A percentile compares a stretch with the other conserved stretches of the same genome.
These are phyloP conservation scores for Chlorociboria aeruginascens DNA, from an alignment of 495 filamentous ascomycete genomes.

Conservation along the genomic window DNA sequence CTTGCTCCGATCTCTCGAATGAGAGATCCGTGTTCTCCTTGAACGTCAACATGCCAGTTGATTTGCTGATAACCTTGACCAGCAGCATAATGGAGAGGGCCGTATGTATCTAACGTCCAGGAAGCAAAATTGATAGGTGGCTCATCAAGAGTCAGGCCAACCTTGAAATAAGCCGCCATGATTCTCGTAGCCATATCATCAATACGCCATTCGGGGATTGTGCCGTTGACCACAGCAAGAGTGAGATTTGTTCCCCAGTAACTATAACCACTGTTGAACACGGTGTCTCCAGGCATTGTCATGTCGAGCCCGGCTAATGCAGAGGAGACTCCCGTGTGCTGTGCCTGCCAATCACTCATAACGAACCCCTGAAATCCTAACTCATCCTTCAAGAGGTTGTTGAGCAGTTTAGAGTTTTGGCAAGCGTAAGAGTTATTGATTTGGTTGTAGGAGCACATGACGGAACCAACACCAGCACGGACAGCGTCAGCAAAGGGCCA, in stretches of 20 bases:
- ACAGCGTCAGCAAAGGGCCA: constrained; percentile 74
- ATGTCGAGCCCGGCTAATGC: background rate
- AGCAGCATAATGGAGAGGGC: constrained; percentile 50
- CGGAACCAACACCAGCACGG: constrained; percentile 59
- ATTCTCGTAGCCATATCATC: constrained; percentile 91
- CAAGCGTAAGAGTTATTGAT: constrained; percentile 60
- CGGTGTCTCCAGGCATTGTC: background rate
- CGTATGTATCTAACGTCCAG: constrained; percentile 71
- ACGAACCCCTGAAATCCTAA: constrained; percentile 90
- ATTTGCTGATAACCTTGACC: constrained; percentile 51
- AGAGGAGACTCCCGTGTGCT: constrained; percentile 61
- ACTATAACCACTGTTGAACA: constrained; percentile 22
- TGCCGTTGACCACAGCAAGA: constrained; percentile 80
- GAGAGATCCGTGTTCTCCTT: constrained; percentile 52
- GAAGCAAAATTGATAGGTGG: constrained; percentile 80
- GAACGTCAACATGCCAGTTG: constrained; percentile 85
- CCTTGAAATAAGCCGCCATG: constrained; percentile 87
- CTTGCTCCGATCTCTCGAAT: constrained; percentile 65
- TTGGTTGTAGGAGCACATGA: constrained; percentile 95
- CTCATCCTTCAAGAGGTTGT: constrained; percentile 80
- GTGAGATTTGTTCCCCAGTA: constrained; percentile 89
- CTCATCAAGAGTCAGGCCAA: constrained; percentile 37
- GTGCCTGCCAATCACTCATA: constrained; percentile 82
- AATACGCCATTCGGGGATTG: constrained; percentile 75
- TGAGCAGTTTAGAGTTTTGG: constrained; percentile 59